phyloP scores from a whole-genome alignment of 2,329 filamentous ascomycete species.

The Plenodomus lindquistii region DNA sequence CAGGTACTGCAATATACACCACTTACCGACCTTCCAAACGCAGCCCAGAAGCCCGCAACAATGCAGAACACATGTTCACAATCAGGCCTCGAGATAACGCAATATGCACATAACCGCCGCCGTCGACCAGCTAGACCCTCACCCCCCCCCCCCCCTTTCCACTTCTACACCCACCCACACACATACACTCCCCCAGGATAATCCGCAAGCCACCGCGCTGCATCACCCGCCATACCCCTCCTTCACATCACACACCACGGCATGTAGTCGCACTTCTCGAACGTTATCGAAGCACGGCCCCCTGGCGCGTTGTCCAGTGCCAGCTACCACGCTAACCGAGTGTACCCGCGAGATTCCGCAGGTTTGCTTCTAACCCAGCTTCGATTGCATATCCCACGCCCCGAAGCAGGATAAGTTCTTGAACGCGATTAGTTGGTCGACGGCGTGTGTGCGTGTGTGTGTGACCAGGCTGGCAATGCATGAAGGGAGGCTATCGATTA shows the following conservation, averaged over 20 bases:
- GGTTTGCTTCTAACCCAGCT: conserved; percentile 16
- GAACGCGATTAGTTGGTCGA: not conserved
- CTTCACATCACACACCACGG: not conserved
- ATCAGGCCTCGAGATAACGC: not conserved
- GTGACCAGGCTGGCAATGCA: not conserved
- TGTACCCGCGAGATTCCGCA: conserved; percentile 26
- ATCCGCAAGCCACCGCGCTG: not conserved
- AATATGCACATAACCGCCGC: not conserved
- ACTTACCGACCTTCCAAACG: conserved; percentile 18
- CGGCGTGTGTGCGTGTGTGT: not conserved
- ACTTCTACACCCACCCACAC: not conserved
- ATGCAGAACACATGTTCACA: conserved; percentile 2
- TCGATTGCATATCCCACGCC: conserved; percentile 30
- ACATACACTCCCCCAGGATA: not conserved
- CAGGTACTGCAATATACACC: conserved; percentile 3
- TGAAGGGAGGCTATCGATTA: conserved; percentile 11
- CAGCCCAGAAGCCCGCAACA: conserved; percentile 1
- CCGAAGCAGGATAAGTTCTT: conserved; percentile 2
- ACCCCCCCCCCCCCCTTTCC: not conserved
- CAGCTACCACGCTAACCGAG: not conserved
- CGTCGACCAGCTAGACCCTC: not conserved
- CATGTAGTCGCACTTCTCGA: conserved; percentile 9
- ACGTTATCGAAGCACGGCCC: conserved; percentile 25
- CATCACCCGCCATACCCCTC: conserved; percentile 1
- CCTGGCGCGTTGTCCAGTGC: not conserved